These are phyloP conservation scores for Iberis pinnata DNA, from an alignment of 345 rosid species.

Conservation along the genomic window DNA sequence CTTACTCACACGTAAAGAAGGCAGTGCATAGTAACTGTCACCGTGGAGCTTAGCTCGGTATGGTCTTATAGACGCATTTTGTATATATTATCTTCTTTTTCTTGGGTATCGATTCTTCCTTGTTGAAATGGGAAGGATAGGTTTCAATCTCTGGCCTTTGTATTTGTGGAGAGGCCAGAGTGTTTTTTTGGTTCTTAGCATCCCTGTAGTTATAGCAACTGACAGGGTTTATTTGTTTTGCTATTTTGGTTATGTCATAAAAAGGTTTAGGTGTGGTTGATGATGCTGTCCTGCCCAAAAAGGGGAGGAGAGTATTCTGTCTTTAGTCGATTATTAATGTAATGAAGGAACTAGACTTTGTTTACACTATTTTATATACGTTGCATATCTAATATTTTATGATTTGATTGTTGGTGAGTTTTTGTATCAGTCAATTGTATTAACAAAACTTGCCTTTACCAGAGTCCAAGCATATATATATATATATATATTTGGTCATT, in stretches of 20 bases:
- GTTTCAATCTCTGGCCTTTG: slow-evolving; percentile 28
- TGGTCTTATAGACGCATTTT: slow-evolving; percentile 16
- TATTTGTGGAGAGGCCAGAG: slow-evolving; percentile 31
- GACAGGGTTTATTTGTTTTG: slow-evolving; percentile 28
- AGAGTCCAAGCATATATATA: too few relatives aligned
- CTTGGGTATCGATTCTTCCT: slow-evolving; percentile 15
- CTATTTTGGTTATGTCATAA: slow-evolving; percentile 27
- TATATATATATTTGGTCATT: too few relatives aligned
- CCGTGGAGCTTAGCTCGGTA: neutral
- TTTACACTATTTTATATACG: slow-evolving; percentile 15
- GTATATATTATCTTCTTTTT: too few relatives aligned
- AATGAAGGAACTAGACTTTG: slow-evolving; percentile 24
- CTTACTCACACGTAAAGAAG: slow-evolving; percentile 72
- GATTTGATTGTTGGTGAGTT: too few relatives aligned
- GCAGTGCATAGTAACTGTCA: slow-evolving; percentile 20
- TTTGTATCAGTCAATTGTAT: too few relatives aligned
- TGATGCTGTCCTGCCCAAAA: slow-evolving; percentile 27
- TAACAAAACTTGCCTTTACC: too few relatives aligned
- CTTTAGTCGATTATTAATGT: slow-evolving; percentile 6
- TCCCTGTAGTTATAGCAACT: slow-evolving; percentile 34
- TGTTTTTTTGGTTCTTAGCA: slow-evolving; percentile 30
- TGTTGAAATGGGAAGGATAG: slow-evolving; percentile 24
- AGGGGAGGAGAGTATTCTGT: slow-evolving; percentile 25
- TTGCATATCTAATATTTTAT: too few relatives aligned
- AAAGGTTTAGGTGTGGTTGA: slow-evolving; percentile 28